Evolutionary conservation across 306 rosid species (phyloP).

Genomic region (Psophocarpus tetragonolobus): DNA sequence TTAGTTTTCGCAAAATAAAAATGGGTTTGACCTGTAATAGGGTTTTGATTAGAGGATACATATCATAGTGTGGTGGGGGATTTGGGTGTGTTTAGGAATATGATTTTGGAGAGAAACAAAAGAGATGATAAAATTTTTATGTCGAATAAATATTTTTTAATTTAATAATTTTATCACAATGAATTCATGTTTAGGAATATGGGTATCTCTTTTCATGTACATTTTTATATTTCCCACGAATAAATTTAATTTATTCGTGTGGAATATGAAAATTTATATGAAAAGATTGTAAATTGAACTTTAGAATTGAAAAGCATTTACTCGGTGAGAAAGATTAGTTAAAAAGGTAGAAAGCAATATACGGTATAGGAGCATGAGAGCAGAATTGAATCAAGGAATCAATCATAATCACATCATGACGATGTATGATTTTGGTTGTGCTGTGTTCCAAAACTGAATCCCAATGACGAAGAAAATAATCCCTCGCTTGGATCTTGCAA

Average conservation of each 20-base stretch:
- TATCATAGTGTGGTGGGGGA: not conserved
- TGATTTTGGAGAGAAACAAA: not conserved
- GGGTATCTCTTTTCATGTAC: too few species aligned
- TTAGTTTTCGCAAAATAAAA: not conserved
- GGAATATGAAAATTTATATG: too few species aligned
- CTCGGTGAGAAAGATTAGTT: not conserved
- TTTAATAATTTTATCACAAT: not conserved
- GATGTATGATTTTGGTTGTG: conserved; percentile 1
- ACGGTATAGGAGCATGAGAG: not conserved
- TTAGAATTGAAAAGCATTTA: not conserved
- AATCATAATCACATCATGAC: not conserved
- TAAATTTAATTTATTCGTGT: too few species aligned
- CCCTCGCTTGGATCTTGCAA: not conserved
- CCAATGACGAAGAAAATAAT: not conserved
- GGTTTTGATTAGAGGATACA: not conserved
- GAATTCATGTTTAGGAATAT: too few species aligned
- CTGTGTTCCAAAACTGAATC: not conserved
- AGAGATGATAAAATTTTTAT: not conserved
- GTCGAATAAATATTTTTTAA: not conserved
- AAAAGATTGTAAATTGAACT: not conserved
- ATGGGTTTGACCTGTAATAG: not conserved
- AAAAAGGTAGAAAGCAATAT: not conserved
- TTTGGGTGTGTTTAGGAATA: not conserved
- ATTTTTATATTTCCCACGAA: too few species aligned
- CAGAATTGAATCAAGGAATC: not conserved